Evolutionary conservation across 805 yeast genomes (phyloP), one percentile per base, ranked within the genome.

Genomic region (Brettanomyces anomalus): DNA sequence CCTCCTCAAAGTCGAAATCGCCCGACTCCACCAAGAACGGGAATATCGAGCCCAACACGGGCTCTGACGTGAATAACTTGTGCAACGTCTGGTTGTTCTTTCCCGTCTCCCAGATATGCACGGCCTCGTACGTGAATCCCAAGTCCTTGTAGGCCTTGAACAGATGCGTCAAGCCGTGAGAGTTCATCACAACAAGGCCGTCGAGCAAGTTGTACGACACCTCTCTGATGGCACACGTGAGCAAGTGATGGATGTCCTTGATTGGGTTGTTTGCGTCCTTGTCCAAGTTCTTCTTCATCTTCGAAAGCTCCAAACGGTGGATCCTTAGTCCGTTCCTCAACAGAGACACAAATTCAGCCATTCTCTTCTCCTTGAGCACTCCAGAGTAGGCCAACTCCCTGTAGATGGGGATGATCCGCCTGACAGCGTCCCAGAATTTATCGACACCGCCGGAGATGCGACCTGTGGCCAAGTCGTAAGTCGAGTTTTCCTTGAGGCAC

Each of bases 71-170:
- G 60, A 77, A 82, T 16, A 72, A 58, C 33, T 55, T 46, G 51
- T 76, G 62, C 38, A 64, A 58, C 4, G 55, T 49, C 3, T 65
- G 61, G 46, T 64, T 68, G 50, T 70, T 68, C 49, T 74, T 76
- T 26, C 81, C 81, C 16, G 71, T 61, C 52, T 80, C 83, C 93
- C 93, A 84, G 46, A 81, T 70, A 46, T 72, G 69, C 37, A 82
- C 72, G 41, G 85, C 80, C 59, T 83, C 88, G 42, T 74, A 69
- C 37, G 74, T 70, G 45, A 79, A 67, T 39, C 74, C 71, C 48
- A 77, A 69, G 56, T 81, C 86, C 54, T 76, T 74, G 53, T 74
- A 72, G 11, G 79, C 74, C 20, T 78, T 74, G 47, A 76, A 70
- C 38, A 77, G 53, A 52, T 75, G 79, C 61, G 76, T 72, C 21